phyloP scores from a whole-genome alignment of 1,284 basidiomycete genomes.

The Porodaedalea pini region DNA sequence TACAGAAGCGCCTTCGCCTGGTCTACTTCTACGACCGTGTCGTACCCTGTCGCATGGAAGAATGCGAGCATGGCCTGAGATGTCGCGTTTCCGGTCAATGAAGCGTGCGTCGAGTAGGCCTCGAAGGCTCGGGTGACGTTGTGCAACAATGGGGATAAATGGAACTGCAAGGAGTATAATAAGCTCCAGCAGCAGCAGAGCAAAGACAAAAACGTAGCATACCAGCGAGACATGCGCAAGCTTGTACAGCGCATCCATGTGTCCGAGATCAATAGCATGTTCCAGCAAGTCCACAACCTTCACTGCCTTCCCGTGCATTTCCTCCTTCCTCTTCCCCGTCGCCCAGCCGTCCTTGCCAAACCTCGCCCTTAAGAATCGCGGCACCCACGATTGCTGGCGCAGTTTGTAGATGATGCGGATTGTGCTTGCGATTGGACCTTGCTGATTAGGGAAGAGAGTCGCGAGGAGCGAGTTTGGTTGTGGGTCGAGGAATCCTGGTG shows the following conservation, averaged over 20 bases:
- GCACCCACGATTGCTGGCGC: conserved; percentile 48
- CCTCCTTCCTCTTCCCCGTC: conserved; percentile 55
- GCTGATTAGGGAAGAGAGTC: conserved; percentile 59
- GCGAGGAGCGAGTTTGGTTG: conserved; percentile 54
- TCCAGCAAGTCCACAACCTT: conserved; percentile 75
- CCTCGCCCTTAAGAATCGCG: conserved; percentile 39
- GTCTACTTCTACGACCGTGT: conserved; percentile 60
- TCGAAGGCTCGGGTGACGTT: conserved; percentile 60
- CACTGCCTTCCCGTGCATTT: conserved; percentile 60
- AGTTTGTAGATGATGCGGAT: conserved; percentile 63
- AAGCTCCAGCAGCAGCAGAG: neutral
- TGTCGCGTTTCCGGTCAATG: conserved; percentile 70
- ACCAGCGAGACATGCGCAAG: conserved; percentile 74
- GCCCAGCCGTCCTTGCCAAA: conserved; percentile 41
- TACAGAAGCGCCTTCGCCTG: conserved; percentile 83
- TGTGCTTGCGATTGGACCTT: conserved; percentile 65
- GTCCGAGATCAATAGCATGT: conserved; percentile 76
- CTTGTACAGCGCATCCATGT: conserved; percentile 69
- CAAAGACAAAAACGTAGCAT: conserved; percentile 29
- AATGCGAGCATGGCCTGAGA: conserved; percentile 85
- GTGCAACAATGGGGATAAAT: conserved; percentile 61
- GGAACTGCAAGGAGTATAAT: conserved; percentile 48
- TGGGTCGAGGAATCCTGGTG: conserved; percentile 43
- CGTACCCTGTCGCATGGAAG: conserved; percentile 84
- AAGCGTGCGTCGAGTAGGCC: conserved; percentile 58